Conservation (phyloP, 75 land plant species). For the Adiantum capillusveneris region DNA sequence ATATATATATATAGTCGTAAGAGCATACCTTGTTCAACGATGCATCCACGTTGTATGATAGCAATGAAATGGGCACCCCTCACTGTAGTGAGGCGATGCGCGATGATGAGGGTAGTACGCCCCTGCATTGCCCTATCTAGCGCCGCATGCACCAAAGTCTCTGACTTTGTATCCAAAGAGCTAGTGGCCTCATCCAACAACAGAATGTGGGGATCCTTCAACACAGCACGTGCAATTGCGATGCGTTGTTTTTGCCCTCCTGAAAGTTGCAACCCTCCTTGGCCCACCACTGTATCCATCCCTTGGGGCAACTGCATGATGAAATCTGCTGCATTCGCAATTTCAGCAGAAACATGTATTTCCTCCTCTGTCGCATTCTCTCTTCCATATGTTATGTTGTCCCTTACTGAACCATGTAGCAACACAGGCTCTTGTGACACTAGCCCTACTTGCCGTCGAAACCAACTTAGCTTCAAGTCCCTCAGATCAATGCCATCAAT, state of each 20-base stretch:
- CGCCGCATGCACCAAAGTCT: conserved; percentile 19
- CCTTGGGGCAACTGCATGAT: conserved; percentile 20
- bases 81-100: conserved; percentile 25
- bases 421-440: conserved; percentile 34
- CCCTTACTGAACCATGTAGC: conserved; percentile 18
- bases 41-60: conserved; percentile 22
- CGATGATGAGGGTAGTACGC: conserved; percentile 20
- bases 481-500: conserved; percentile 26
- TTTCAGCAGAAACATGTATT: conserved; percentile 15
- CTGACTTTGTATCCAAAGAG: conserved; percentile 23
- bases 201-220: conserved; percentile 22
- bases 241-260: conserved; percentile 37
- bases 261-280: conserved; percentile 30
- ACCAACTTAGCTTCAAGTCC: conserved; percentile 18
- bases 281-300: conserved; percentile 30
- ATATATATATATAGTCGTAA: no score
- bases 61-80: conserved; percentile 24
- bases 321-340: conserved; percentile 20
- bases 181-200: conserved; percentile 31
- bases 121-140: conserved; percentile 12
- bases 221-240: conserved; percentile 26
- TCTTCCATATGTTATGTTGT: conserved; percentile 21
- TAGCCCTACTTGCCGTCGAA: conserved; percentile 20
- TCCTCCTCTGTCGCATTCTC: conserved; percentile 13
- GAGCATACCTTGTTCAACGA: conserved; percentile 26